Evolutionary conservation across 805 yeast genomes (phyloP).

Genomic region (Ogataea zsoltii): DNA sequence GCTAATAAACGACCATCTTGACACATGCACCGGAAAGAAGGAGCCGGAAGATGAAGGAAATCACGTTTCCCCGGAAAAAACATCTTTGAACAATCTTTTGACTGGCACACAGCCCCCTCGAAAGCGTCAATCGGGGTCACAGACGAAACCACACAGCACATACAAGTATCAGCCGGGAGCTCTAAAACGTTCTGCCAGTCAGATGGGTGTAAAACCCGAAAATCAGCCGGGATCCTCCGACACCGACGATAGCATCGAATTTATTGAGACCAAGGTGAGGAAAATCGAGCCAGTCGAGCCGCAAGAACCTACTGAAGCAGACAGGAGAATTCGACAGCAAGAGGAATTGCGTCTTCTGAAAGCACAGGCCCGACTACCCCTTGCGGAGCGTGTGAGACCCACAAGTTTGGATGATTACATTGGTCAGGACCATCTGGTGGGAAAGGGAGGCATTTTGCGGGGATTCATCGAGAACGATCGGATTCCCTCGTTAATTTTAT

Average conservation of each 20-base stretch:
- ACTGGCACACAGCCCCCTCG: conserved; percentile 12
- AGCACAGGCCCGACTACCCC: conserved; percentile 42
- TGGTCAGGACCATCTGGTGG: conserved; percentile 83
- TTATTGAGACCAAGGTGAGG: neutral
- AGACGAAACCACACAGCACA: conserved; percentile 14
- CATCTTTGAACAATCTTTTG: conserved; percentile 18
- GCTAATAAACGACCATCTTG: conserved; percentile 38
- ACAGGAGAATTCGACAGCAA: conserved; percentile 11
- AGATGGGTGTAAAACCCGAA: neutral
- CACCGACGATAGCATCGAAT: conserved; percentile 2
- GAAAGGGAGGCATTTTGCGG: conserved; percentile 61
- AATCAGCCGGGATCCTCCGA: neutral
- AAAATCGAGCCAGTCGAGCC: neutral
- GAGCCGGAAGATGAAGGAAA: conserved; percentile 6
- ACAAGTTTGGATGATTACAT: conserved; percentile 62
- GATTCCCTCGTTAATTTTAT: conserved; percentile 82
- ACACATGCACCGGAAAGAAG: conserved; percentile 24
- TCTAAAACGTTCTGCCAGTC: conserved; percentile 12
- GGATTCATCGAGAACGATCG: conserved; percentile 64
- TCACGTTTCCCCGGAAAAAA: conserved; percentile 2
- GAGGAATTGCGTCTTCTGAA: conserved; percentile 22
- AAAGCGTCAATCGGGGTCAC: conserved; percentile 3
- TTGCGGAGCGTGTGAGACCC: conserved; percentile 88
- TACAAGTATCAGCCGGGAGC: conserved; percentile 13
- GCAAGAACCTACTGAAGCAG: conserved; percentile 2